Evolutionary conservation across 1,284 basidiomycete species (phyloP), one percentile per base, ranked within the genome.

Genomic region (Microstroma glucosiphilum): DNA sequence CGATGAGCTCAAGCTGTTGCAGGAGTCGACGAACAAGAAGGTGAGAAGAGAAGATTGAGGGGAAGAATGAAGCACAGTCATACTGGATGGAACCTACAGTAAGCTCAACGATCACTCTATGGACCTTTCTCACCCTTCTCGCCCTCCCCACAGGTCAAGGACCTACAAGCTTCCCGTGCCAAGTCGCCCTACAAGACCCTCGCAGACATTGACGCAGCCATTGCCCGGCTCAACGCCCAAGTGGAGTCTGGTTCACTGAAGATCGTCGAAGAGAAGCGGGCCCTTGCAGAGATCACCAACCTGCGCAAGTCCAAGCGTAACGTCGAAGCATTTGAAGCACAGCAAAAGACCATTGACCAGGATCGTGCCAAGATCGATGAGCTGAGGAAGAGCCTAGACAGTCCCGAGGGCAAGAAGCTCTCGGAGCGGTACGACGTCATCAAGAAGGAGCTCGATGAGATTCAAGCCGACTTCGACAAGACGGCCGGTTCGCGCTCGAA

Each of bases 241-340:
- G 88, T 99, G 64, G 94, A 97, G 77, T 89, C 90, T 9, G 96
- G 94, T 23, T 86, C 79, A 67, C 85, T 98, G 85, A 96, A 92
- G 80, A 85, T 98, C 61, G 92, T 89, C 43, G 94, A 96, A 61
- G 96, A 98, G 82, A 97, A 96, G 82, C 88, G 91, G 69, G 91
- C 93, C 6, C 84, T 99, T 21, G 85, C 86, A 71, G 94, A 98
- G 76, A 96, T 99, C 71, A 77, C 71, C 59, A 89, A 92, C 79
- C 69, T 78, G 30, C 82, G 84, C 58, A 73, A 73, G 60, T 60
- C 69, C 58, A 70, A 73, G 49, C 74, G 71, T 57, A 57, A 59
- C 25, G 69, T 78, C 37, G 77, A 78, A 53, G 63, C 60, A 58
- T 68, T 78, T 58, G 68, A 66, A 49, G 49, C 59, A 1, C 85